Conservation (phyloP, 257 asterid genomes). For the Gentiana dahurica region DNA sequence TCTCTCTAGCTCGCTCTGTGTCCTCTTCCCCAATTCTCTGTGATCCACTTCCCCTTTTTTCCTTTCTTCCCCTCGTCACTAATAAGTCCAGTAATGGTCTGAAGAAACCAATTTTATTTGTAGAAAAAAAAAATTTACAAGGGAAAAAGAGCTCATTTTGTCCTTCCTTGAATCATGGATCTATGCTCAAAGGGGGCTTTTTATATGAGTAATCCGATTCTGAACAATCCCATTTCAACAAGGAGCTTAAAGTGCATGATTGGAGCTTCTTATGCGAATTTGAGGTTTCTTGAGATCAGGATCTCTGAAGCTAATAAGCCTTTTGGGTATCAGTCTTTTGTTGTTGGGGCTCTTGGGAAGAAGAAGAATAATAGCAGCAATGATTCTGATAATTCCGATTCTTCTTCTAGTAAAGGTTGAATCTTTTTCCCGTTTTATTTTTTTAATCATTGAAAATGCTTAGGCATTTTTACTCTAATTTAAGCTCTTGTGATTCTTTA, state of each 20-base stretch:
- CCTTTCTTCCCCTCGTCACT: too few relatives aligned
- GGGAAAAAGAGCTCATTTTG: background rate
- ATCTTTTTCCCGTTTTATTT: background rate
- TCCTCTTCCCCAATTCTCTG: too few relatives aligned
- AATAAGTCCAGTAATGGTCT: background rate
- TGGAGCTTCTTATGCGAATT: slow-evolving; percentile 15
- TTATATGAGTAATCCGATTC: slow-evolving; percentile 34
- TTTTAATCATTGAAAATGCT: background rate
- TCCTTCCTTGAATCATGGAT: slow-evolving; percentile 14
- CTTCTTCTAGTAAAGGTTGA: slow-evolving; percentile 31
- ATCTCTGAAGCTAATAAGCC: slow-evolving; percentile 22
- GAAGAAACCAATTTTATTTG: background rate
- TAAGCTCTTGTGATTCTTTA: too few relatives aligned
- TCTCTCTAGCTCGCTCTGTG: too few relatives aligned
- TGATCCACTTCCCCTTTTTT: too few relatives aligned
- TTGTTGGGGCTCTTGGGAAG: slow-evolving; percentile 53
- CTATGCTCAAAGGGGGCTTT: slow-evolving; percentile 14
- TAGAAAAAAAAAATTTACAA: background rate
- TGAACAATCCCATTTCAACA: slow-evolving; percentile 39
- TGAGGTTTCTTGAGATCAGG: slow-evolving; percentile 28
- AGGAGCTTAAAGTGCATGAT: slow-evolving; percentile 30
- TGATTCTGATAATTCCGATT: slow-evolving; percentile 31
- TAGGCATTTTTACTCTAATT: too few relatives aligned
- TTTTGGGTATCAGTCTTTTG: slow-evolving; percentile 32
- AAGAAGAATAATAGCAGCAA: slow-evolving; percentile 21